phyloP scores from a whole-genome alignment of 2,329 filamentous ascomycete species.

The Curvularia verruculosa region DNA sequence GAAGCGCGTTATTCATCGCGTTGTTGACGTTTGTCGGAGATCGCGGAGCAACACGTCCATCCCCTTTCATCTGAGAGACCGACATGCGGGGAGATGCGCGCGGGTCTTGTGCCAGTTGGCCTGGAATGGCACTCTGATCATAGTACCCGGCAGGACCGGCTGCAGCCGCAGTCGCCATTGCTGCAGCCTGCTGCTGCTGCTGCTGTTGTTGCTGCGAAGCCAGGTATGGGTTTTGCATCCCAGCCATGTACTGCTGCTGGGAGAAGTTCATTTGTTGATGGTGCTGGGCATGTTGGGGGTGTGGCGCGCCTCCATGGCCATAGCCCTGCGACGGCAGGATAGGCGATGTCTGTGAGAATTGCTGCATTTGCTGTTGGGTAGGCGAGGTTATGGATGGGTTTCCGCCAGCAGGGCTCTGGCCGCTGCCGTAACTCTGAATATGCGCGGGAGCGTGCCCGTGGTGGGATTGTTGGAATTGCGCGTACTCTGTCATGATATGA shows the following conservation, averaged over 20 bases:
- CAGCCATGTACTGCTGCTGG: constrained; percentile 72
- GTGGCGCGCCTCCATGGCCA: constrained; percentile 69
- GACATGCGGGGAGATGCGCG: constrained; percentile 77
- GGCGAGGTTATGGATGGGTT: constrained; percentile 70
- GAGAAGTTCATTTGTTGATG: constrained; percentile 81
- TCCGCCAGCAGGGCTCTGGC: constrained; percentile 44
- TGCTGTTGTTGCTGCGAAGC: constrained; percentile 89
- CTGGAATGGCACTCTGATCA: constrained; percentile 68
- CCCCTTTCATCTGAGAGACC: constrained; percentile 69
- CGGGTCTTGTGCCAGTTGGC: constrained; percentile 61
- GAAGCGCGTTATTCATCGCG: constrained; percentile 55
- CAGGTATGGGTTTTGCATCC: constrained; percentile 78
- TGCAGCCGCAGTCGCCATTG: constrained; percentile 92
- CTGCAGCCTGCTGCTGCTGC: constrained; percentile 91
- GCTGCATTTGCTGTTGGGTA: constrained; percentile 61
- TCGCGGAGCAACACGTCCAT: constrained; percentile 72
- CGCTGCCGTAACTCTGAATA: constrained; percentile 48
- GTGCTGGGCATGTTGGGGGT: constrained; percentile 64
- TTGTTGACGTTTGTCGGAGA: constrained; percentile 75
- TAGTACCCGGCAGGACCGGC: constrained; percentile 72
- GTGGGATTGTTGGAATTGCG: constrained; percentile 56
- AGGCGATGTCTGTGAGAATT: constrained; percentile 72
- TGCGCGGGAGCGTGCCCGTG: constrained; percentile 51
- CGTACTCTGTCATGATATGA: constrained; percentile 55
- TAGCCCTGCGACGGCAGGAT: constrained; percentile 76